Percentiles rank a stretch among this genome's conserved stretches.
Evolutionary conservation across 371 early-diverging fungal genomes (phyloP).

Genomic region (Mycotypha africana): DNA sequence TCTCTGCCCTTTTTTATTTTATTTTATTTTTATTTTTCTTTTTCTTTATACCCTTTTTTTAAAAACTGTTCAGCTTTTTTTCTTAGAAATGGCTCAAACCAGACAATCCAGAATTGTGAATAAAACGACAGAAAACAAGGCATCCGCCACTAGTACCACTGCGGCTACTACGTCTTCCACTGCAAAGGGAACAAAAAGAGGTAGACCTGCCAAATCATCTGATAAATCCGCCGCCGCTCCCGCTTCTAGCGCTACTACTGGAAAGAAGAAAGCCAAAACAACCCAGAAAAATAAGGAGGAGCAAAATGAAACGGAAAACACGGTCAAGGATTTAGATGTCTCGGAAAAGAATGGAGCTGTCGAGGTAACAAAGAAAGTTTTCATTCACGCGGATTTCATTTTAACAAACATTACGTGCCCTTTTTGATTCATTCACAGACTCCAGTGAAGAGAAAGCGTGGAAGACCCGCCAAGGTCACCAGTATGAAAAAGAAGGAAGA

Average conservation of each 20-base stretch:
- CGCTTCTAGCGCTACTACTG: neutral
- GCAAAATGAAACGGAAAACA: neutral
- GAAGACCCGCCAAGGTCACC: conserved; percentile 2
- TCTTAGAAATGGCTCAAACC: no score
- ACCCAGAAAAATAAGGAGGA: neutral
- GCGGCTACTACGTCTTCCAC: no score
- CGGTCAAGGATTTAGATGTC: neutral
- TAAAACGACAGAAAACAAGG: no score
- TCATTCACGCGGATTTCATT: no score
- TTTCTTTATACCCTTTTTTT: neutral
- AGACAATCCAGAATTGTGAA: no score
- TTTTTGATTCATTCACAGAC: no score
- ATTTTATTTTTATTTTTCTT: neutral
- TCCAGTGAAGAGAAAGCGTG: conserved; percentile 7
- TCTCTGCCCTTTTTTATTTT: neutral
- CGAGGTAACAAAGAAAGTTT: no score
- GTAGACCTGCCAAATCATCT: neutral
- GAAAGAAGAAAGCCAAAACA: neutral
- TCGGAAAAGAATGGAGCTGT: neutral
- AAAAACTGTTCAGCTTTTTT: neutral
- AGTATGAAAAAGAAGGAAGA: neutral
- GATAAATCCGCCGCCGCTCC: neutral
- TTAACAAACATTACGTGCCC: no score
- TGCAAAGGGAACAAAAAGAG: neutral
- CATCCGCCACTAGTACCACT: no score